A percentile compares a stretch with the other conserved stretches of the same genome.
These are phyloP conservation scores for Fusarium sp. DNA, from an alignment of 2,329 filamentous ascomycete genomes.

Conservation along the genomic window DNA sequence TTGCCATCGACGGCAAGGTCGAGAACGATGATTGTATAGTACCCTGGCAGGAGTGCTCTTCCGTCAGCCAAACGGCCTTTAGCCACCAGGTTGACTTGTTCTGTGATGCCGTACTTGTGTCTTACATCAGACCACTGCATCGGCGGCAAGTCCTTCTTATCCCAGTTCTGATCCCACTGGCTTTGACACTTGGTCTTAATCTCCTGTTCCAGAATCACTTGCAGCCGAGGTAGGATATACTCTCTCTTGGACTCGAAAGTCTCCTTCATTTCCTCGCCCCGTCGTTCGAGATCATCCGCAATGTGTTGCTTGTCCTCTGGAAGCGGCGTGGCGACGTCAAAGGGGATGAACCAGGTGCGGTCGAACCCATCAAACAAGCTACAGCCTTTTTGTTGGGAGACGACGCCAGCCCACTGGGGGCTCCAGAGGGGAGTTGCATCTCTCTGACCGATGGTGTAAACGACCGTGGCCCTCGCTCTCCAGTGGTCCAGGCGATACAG, in stretches of 20 bases:
- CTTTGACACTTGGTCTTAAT: conserved; percentile 18
- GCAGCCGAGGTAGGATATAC: background rate
- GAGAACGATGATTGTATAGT: conserved; percentile 28
- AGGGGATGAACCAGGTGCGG: conserved; percentile 38
- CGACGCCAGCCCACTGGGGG: conserved; percentile 17
- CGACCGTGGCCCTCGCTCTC: conserved; percentile 30
- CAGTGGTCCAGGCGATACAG: conserved; percentile 31
- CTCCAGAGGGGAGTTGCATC: conserved; percentile 38
- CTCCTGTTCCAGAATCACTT: conserved; percentile 26
- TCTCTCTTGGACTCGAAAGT: background rate
- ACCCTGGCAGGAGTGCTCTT: conserved; percentile 28
- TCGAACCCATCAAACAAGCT: conserved; percentile 40
- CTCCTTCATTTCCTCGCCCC: conserved; percentile 6
- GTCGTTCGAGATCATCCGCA: conserved; percentile 13
- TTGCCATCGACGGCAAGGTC: conserved; percentile 32
- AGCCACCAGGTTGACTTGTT: conserved; percentile 31
- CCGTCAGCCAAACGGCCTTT: conserved; percentile 31
- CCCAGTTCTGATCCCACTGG: conserved; percentile 30
- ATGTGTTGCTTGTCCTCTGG: conserved; percentile 16
- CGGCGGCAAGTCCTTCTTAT: background rate
- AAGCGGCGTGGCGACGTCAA: conserved; percentile 20
- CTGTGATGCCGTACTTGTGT: background rate
- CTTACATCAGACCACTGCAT: conserved; percentile 27
- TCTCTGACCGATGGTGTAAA: conserved; percentile 28
- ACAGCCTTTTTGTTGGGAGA: conserved; percentile 13